Conservation (phyloP, 306 rosid genomes). For the Fragaria nilgerrensis region DNA sequence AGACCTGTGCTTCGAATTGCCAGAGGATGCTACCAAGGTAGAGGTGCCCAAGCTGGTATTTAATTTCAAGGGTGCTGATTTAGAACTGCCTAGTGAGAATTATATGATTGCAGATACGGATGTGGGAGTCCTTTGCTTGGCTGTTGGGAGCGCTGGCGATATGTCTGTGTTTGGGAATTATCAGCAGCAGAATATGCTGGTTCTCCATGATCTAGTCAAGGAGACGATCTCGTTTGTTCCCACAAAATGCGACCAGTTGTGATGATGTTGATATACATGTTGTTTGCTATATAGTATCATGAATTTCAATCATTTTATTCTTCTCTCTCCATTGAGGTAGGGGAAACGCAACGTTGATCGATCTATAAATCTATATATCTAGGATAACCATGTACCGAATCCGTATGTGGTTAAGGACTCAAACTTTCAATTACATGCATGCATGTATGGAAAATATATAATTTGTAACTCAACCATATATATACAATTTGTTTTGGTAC, state of each 20-base stretch:
- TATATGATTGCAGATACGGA: conserved; percentile 55
- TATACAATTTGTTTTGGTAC: background rate
- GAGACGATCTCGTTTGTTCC: conserved; percentile 43
- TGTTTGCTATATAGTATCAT: background rate
- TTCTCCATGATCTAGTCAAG: conserved; percentile 39
- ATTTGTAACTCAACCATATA: background rate
- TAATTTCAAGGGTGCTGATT: conserved; percentile 65
- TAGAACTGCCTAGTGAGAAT: conserved; percentile 64
- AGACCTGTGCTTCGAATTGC: conserved; percentile 64
- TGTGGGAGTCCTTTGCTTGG: conserved; percentile 61
- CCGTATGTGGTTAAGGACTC: background rate
- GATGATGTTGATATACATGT: background rate
- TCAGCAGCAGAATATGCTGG: conserved; percentile 49
- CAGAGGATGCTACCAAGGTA: conserved; percentile 33
- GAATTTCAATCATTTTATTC: background rate
- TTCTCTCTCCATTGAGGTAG: background rate
- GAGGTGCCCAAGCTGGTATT: conserved; percentile 62
- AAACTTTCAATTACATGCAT: background rate
- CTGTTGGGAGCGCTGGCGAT: conserved; percentile 59
- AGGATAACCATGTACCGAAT: background rate
- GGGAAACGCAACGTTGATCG: background rate
- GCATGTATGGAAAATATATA: no score
- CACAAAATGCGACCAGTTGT: conserved; percentile 35
- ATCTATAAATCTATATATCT: background rate
- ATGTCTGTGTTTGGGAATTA: conserved; percentile 67